Evolutionary conservation across 768 basidiomycete species (phyloP).

Genomic region (Mycena metata): DNA sequence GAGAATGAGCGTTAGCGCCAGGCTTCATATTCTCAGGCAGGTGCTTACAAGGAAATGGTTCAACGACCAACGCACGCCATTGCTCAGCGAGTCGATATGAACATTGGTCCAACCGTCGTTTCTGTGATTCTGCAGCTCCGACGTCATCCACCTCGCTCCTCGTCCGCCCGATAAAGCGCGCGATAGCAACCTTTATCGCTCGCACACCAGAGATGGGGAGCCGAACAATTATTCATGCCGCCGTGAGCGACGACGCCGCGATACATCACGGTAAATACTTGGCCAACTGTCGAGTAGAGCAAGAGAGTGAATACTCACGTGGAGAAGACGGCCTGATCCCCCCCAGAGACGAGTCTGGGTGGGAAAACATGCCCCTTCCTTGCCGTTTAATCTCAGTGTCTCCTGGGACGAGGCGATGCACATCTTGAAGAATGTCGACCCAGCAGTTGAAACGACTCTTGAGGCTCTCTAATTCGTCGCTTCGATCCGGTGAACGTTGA

Average conservation of each 20-base stretch:
- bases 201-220: conserved; percentile 18
- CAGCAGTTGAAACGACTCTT: neutral
- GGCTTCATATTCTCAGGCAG: neutral
- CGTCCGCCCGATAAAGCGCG: neutral
- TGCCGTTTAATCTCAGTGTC: neutral
- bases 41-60: conserved; percentile 2
- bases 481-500: too few species aligned
- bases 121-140: conserved; percentile 2
- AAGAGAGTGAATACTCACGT: neutral
- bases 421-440: neutral
- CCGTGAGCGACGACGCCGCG: neutral
- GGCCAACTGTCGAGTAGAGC: conserved; percentile 8
- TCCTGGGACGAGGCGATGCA: conserved; percentile 10
- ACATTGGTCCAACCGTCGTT: neutral
- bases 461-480: neutral
- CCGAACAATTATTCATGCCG: conserved; percentile 15
- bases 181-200: neutral
- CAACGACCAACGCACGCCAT: conserved; percentile 1
- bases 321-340: neutral
- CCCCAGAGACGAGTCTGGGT: conserved; percentile 5
- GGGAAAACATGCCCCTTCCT: neutral
- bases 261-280: conserved; percentile 3
- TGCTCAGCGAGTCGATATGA: too few species aligned
- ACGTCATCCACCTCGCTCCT: neutral
- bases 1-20: neutral